Evolutionary conservation across 75 land plant genomes (phyloP), one percentile per base, ranked within the genome.

Genomic region (Pinus tabuliformis): DNA sequence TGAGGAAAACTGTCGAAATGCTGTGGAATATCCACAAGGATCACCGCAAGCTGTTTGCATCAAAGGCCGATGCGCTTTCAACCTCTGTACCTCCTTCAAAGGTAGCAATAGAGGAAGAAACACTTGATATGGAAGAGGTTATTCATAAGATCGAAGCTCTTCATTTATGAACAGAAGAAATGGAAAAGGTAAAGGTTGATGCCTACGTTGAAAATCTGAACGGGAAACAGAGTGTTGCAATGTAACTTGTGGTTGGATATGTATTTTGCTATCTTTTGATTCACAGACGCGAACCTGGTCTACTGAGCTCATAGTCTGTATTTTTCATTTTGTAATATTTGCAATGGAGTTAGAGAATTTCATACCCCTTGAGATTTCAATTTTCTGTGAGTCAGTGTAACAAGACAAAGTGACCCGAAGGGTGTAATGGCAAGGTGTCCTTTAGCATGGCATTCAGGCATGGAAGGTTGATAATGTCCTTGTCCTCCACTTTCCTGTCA

Each of bases 11-110:
- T 73, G 92, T 81, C 24, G 92, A 92, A 80, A 81, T 84, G 28
- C 85, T 94, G 7, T 94, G 96, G 96, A 81, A 89, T 64, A 86
- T 94, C 36, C 83, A 94, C 12, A 94, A 94, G 75, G 95, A 94
- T 56, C 85, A 87, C 87, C 82, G 82, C 18, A 86, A 87, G 42
- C 56, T 79, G 21, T 66, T 68, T 37, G 28, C 72, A 17, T 70
- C 30, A 16, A 28, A 28, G 30, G 49, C 30, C 26, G 24, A 21
- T 17, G 56, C 14, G 8, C 18, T 17, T 33, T 49, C 54, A 49
- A 49, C 54, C 9, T 49, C 54, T 12, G 13, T 45, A 68, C 54
- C 49, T 68, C 72, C 72, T 42, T 45, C 72, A n/a, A 52, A 68
- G 52, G 42, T 20, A n/a, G 52, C 22, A 4, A 39, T 68, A 13